These are phyloP conservation scores for Plasmodium relictum DNA, from an alignment of 169 alveolate species.

Conservation along the genomic window DNA sequence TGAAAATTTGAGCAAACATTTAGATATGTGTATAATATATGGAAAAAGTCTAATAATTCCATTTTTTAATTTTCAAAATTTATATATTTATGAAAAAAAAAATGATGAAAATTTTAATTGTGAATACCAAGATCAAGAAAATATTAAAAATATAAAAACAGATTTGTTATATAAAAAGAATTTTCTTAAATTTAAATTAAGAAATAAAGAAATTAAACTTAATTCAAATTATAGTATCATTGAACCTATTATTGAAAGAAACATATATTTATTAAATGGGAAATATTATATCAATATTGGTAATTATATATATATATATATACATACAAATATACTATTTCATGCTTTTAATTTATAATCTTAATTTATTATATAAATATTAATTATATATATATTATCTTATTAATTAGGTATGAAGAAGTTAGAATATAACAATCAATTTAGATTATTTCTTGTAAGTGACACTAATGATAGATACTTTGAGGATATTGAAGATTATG, in stretches of 20 bases:
- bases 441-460: slow-evolving; percentile 62
- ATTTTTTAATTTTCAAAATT: slow-evolving; percentile 71
- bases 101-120: slow-evolving; percentile 41
- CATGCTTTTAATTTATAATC: neutral
- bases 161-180: slow-evolving; percentile 9
- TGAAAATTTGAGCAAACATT: slow-evolving; percentile 70
- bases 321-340: neutral
- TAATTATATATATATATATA: neutral
- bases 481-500: slow-evolving; percentile 68
- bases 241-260: slow-evolving; percentile 55
- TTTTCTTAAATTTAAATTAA: slow-evolving; percentile 30
- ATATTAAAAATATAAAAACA: slow-evolving; percentile 11
- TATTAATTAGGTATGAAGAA: slow-evolving; percentile 41
- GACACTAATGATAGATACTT: slow-evolving; percentile 58
- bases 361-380: neutral
- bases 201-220: slow-evolving; percentile 15
- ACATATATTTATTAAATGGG: slow-evolving; percentile 48
- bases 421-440: slow-evolving; percentile 61
- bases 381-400: neutral
- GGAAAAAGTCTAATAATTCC: slow-evolving; percentile 60
- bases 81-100: slow-evolving; percentile 59
- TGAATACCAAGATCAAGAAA: slow-evolving; percentile 20
- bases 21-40: slow-evolving; percentile 75
- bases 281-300: slow-evolving; percentile 73
- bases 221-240: slow-evolving; percentile 52